Evolutionary conservation across 495 filamentous ascomycete genomes (phyloP).

Genomic region (Neurospora intermedia): DNA sequence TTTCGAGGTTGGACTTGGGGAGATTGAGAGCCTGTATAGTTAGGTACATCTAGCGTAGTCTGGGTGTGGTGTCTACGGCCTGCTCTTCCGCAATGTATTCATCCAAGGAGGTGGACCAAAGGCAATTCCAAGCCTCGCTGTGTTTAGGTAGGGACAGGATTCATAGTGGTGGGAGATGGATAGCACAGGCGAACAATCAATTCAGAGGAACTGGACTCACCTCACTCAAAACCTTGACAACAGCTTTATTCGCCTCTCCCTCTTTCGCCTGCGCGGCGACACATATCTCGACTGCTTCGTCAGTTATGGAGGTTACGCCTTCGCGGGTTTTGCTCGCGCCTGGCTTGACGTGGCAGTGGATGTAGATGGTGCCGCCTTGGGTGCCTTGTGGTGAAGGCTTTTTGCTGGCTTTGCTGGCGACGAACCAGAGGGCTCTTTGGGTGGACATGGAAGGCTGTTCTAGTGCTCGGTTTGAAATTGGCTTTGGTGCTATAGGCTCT

Average conservation of each 20-base stretch:
- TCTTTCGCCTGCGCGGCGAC: conserved; percentile 53
- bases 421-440: conserved; percentile 19
- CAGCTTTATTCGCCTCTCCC: conserved; percentile 57
- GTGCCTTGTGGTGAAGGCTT: conserved; percentile 15
- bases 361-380: conserved; percentile 23
- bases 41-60: not conserved
- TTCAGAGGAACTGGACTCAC: conserved; percentile 26
- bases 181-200: not conserved
- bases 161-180: not conserved
- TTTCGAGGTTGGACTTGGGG: conserved; percentile 51
- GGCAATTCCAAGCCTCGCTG: not conserved
- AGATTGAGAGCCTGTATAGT: conserved; percentile 33
- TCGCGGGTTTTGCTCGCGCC: conserved; percentile 50
- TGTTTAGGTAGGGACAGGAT: not conserved
- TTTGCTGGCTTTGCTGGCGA: conserved; percentile 13
- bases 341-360: conserved; percentile 54
- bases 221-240: conserved; percentile 52
- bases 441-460: not conserved
- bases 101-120: not conserved
- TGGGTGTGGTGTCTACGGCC: not conserved
- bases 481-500: not conserved
- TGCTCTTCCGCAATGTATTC: not conserved
- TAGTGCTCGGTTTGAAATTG: too few species aligned
- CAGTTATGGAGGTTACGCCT: conserved; percentile 43
- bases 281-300: conserved; percentile 47